A percentile compares a stretch with the other conserved stretches of the same genome.
phyloP scores from a whole-genome alignment of 2,329 filamentous ascomycete species.

The Trichophaea hybrida region DNA sequence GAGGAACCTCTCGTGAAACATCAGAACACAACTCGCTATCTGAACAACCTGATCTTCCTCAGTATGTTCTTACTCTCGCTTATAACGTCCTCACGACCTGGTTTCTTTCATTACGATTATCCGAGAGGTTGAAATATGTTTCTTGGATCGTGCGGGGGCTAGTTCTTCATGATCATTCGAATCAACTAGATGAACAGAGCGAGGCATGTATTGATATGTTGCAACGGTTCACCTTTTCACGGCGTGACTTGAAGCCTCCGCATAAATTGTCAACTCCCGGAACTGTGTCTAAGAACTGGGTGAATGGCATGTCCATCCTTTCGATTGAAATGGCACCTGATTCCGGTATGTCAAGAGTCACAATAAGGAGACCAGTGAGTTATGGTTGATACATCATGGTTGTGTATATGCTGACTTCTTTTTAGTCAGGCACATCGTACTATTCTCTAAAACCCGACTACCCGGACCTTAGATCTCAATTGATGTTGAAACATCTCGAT shows the following conservation, averaged over 20 bases:
- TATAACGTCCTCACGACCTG: constrained; percentile 95
- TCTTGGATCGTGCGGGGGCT: constrained; percentile 82
- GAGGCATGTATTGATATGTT: constrained; percentile 90
- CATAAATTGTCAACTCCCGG: constrained; percentile 33
- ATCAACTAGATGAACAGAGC: constrained; percentile 77
- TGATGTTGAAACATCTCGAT: constrained; percentile 14
- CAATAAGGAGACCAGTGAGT: constrained; percentile 31
- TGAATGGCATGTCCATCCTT: constrained; percentile 39
- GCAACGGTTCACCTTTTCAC: constrained; percentile 73
- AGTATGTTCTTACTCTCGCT: constrained; percentile 85
- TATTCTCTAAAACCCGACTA: constrained; percentile 29
- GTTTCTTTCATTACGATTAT: constrained; percentile 80
- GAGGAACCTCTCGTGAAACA: constrained; percentile 16
- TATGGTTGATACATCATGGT: background rate
- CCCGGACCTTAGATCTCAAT: constrained; percentile 20
- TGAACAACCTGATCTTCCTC: constrained; percentile 49
- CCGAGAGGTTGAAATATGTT: constrained; percentile 70
- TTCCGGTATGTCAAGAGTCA: constrained; percentile 37
- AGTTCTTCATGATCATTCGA: constrained; percentile 58
- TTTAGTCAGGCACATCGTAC: constrained; percentile 33
- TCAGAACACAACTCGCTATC: constrained; percentile 8
- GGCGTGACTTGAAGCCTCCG: constrained; percentile 46
- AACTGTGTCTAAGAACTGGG: constrained; percentile 36
- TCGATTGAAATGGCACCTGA: constrained; percentile 37
- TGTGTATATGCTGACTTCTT: constrained; percentile 1